These are phyloP conservation scores for Yamadazyma phyllophila DNA, from an alignment of 805 yeast genomes.

Conservation along the genomic window DNA sequence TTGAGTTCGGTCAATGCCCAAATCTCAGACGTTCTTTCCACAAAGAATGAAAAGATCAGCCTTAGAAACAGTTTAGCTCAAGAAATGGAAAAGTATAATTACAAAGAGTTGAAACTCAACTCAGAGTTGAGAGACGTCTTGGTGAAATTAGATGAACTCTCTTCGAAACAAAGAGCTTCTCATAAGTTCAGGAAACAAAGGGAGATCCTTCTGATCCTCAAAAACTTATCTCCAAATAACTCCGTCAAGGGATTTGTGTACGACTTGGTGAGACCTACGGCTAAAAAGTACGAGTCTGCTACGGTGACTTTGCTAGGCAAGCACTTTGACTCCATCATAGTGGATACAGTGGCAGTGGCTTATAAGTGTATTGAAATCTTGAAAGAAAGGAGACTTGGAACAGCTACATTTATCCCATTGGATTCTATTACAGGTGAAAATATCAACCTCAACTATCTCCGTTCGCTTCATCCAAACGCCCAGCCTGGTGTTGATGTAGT, in stretches of 20 bases:
- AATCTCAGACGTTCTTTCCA: constrained; percentile 28
- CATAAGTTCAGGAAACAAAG: constrained; percentile 65
- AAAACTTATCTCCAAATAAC: constrained; percentile 64
- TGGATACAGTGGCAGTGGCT: constrained; percentile 67
- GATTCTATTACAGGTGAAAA: constrained; percentile 62
- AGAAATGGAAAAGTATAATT: constrained; percentile 33
- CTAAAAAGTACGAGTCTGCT: constrained; percentile 69
- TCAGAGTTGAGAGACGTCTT: constrained; percentile 60
- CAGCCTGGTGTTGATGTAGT: constrained; percentile 75
- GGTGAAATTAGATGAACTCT: constrained; percentile 63
- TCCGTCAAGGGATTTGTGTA: constrained; percentile 81
- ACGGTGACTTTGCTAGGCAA: constrained; percentile 76
- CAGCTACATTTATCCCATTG: constrained; percentile 84
- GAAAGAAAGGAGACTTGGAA: constrained; percentile 82
- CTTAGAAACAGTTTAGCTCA: constrained; percentile 28
- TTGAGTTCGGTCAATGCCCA: constrained; percentile 26
- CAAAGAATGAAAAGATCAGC: constrained; percentile 25
- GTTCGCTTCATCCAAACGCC: constrained; percentile 52
- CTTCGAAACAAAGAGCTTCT: constrained; percentile 74
- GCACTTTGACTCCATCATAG: constrained; percentile 79
- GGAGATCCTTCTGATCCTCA: constrained; percentile 69
- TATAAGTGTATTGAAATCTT: constrained; percentile 73
- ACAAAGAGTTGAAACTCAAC: constrained; percentile 60
- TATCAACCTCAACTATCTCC: constrained; percentile 51
- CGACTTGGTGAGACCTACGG: constrained; percentile 76